Conservation (phyloP, 208 protist genomes). For the Naegleria fowleri region DNA sequence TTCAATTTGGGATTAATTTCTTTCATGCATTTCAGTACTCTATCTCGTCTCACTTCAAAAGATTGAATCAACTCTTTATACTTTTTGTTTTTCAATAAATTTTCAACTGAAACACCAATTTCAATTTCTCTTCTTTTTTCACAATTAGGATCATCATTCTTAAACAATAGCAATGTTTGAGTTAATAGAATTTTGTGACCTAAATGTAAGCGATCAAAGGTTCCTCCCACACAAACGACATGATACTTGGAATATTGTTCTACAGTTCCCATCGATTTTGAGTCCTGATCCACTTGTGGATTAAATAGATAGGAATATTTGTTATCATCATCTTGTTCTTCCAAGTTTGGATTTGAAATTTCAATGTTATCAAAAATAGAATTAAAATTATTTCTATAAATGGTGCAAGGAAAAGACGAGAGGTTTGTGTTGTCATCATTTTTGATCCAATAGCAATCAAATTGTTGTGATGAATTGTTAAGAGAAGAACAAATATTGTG, state of each 20-base stretch:
- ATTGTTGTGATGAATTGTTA: neutral
- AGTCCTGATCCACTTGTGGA: neutral
- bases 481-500: too few species aligned
- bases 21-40: neutral
- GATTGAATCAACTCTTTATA: slow-evolving; percentile 29
- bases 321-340: neutral
- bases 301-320: neutral
- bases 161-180: neutral
- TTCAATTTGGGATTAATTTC: neutral
- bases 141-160: neutral
- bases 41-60: slow-evolving; percentile 16
- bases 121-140: slow-evolving; percentile 12
- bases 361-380: neutral
- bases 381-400: neutral
- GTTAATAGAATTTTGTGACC: slow-evolving; percentile 33
- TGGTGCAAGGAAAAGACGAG: too few species aligned
- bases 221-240: slow-evolving; percentile 36
- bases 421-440: too few species aligned
- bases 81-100: slow-evolving; percentile 32
- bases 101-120: slow-evolving; percentile 26
- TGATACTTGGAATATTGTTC: neutral
- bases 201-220: slow-evolving; percentile 37
- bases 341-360: neutral
- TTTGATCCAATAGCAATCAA: neutral
- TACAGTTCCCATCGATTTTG: too few species aligned